phyloP scores from a whole-genome alignment of 192 early-diverging fungal genomes.

The Entomortierella chlamydospora region DNA sequence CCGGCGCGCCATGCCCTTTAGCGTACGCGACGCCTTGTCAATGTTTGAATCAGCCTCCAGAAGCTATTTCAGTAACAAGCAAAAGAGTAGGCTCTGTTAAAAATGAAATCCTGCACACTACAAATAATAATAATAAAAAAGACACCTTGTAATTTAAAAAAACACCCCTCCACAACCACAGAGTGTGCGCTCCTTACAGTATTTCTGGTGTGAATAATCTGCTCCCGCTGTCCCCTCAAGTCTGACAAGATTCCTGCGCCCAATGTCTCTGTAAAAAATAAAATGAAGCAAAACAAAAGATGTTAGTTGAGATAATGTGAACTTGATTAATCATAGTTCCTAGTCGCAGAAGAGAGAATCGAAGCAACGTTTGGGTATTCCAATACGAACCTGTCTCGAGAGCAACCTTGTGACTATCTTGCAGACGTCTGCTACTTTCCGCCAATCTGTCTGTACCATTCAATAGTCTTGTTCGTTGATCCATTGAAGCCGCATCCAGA shows the following conservation, averaged over 20 bases:
- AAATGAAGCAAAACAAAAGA: neutral
- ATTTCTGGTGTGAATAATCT: constrained; percentile 88
- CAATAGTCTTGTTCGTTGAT: constrained; percentile 84
- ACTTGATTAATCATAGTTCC: no score
- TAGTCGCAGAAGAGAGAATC: no score
- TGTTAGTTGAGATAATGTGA: neutral
- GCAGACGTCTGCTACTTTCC: constrained; percentile 80
- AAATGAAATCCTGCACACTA: no score
- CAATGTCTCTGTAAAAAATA: constrained; percentile 69
- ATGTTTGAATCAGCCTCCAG: constrained; percentile 82
- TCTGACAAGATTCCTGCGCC: constrained; percentile 87
- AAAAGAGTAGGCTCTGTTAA: neutral
- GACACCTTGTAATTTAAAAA: no score
- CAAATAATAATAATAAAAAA: no score
- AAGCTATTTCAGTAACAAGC: constrained; percentile 52
- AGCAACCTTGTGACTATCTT: constrained; percentile 90
- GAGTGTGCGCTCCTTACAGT: constrained; percentile 64
- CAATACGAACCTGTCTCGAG: constrained; percentile 79
- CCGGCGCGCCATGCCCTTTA: constrained; percentile 82
- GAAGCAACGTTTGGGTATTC: no score
- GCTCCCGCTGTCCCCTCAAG: constrained; percentile 89
- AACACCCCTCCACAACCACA: no score
- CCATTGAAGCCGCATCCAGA: constrained; percentile 70
- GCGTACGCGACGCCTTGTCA: constrained; percentile 71
- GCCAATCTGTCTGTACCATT: constrained; percentile 89